Conservation (phyloP, 495 filamentous ascomycete genomes). For the Aspergillus kassunensis region DNA sequence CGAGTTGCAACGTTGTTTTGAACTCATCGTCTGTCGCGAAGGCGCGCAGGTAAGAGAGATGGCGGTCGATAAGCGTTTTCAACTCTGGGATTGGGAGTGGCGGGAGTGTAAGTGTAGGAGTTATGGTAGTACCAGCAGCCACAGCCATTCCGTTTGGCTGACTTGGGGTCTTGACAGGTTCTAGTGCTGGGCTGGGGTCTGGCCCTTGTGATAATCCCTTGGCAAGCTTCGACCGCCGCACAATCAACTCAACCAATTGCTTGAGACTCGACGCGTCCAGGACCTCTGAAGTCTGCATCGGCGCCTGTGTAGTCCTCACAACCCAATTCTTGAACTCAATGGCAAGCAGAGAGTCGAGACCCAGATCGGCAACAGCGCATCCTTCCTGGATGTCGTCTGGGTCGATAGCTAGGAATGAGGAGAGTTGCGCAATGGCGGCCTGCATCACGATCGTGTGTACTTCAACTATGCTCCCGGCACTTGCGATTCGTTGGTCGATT, state of each 20-base stretch:
- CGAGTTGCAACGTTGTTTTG: background rate
- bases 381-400: background rate
- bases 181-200: too few relatives aligned
- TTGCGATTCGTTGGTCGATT: background rate
- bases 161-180: too few relatives aligned
- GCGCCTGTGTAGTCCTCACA: background rate
- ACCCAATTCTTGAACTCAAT: conserved; percentile 4
- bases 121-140: too few relatives aligned
- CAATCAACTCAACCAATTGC: background rate
- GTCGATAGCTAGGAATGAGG: conserved; percentile 1
- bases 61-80: background rate
- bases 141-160: too few relatives aligned
- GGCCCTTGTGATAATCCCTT: too few relatives aligned
- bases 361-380: background rate
- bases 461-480: background rate
- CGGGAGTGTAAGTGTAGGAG: background rate
- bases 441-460: background rate
- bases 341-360: background rate
- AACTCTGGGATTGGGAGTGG: background rate
- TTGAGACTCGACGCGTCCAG: background rate
- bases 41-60: conserved; percentile 1
- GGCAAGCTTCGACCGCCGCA: background rate
- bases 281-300: background rate
- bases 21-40: background rate
- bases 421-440: background rate